Percentiles rank a stretch among this genome's conserved stretches.
Evolutionary conservation across 1,284 basidiomycete species (phyloP).

Genomic region (Cryptococcus amylolentus): DNA sequence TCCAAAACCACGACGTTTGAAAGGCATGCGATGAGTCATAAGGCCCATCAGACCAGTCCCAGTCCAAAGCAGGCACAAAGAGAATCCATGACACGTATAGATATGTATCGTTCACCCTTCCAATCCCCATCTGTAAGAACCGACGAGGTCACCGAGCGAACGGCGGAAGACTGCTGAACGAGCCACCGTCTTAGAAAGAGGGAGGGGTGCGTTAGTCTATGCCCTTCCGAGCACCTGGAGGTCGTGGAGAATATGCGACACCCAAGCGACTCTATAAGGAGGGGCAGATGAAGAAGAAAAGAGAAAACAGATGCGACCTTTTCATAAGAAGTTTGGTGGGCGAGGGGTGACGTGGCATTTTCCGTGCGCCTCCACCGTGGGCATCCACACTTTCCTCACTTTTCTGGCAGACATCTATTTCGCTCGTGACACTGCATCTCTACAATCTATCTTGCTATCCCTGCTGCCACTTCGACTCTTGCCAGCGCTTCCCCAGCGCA

Average conservation of each 20-base stretch:
- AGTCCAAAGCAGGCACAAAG: too few species aligned
- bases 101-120: conserved; percentile 8
- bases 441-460: background rate
- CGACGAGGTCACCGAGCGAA: background rate
- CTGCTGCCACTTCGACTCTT: background rate
- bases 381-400: too few species aligned
- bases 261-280: conserved; percentile 12
- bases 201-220: conserved; percentile 7
- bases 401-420: background rate
- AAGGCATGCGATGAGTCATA: too few species aligned
- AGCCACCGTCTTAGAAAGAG: conserved; percentile 3
- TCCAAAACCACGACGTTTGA: too few species aligned
- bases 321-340: background rate
- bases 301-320: background rate
- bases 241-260: conserved; percentile 4
- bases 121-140: background rate
- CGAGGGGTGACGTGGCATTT: background rate
- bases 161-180: conserved; percentile 1
- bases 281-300: conserved; percentile 4
- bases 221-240: conserved; percentile 9
- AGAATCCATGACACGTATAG: too few species aligned
- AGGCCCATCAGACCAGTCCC: too few species aligned
- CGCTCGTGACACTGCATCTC: background rate
- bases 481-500: background rate
- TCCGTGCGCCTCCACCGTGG: too few species aligned